Evolutionary conservation across 164 flowering plant genomes (phyloP), one percentile per base, ranked within the genome.

Genomic region (Akebia trifoliata): DNA sequence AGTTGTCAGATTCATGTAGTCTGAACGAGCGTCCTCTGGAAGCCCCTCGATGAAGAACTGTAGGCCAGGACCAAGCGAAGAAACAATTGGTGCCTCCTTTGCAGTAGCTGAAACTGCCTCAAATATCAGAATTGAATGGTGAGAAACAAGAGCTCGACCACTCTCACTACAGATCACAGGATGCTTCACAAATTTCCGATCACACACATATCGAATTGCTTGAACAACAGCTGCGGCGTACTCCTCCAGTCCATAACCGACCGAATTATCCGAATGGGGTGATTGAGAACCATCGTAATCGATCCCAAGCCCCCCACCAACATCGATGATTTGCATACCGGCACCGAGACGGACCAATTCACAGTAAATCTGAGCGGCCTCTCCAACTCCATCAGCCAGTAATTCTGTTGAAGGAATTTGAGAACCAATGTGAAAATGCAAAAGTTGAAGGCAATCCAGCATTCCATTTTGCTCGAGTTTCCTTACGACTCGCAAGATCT

Each of bases 401-500:
- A 93, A 54, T 0, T 72, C 61, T 0, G 95, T 90, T 0, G 95
- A 65, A 0, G 99, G 99, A 59, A 94, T 94, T 78, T 94, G 99
- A 35, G 97, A 93, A 2, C 99, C 97, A 26, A 93, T 87, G 54
- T 93, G 99, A 54, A 90, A 93, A 77, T 93, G 97, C 72, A 93
- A 75, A 63, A 90, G 67, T 55, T 84, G 90, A 37, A 90, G 71
- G 59, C 97, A 93, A 65, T 87, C 89, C 12, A 93, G 83, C 97
- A 93, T 87, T 2, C 76, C 87, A 12, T 26, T 72, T 22, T 67
- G 67, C 17, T 77, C 72, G 22, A 93, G 87, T 76, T 78, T 87
- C 73, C 63, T 72, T 32, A 75, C 96, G 0, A 86, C 96, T 0
- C 86, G 70, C 22, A 93, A 35, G 46, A 93, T 81, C 70, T 93